Conservation (phyloP, 1,284 basidiomycete genomes). For the Inonotus obliquus region DNA sequence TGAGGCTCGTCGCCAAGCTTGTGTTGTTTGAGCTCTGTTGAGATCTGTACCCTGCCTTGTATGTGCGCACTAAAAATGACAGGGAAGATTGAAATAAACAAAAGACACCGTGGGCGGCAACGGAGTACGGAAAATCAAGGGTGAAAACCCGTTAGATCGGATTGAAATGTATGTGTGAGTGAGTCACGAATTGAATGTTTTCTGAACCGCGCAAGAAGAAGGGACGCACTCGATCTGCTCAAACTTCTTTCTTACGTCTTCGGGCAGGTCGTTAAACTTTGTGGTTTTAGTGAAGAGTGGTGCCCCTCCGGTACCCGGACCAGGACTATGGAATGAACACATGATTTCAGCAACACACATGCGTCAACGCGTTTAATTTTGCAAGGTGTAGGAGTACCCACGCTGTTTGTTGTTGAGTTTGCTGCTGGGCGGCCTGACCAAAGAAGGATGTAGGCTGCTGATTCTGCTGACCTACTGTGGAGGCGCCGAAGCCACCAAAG, state of each 20-base stretch:
- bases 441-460: constrained; percentile 10
- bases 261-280: constrained; percentile 81
- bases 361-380: constrained; percentile 2
- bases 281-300: constrained; percentile 66
- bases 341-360: neutral
- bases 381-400: constrained; percentile 8
- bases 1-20: constrained; percentile 71
- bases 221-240: constrained; percentile 64
- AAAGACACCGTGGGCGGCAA: neutral
- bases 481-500: constrained; percentile 17
- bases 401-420: constrained; percentile 15
- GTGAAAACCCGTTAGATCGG: neutral
- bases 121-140: neutral
- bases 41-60: constrained; percentile 71
- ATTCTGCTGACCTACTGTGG: constrained; percentile 1
- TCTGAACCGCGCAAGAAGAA: constrained; percentile 3
- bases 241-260: constrained; percentile 56
- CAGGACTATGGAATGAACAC: neutral
- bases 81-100: neutral
- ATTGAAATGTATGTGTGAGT: constrained; percentile 7
- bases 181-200: constrained; percentile 3
- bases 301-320: constrained; percentile 23
- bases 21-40: constrained; percentile 69
- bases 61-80: constrained; percentile 52
- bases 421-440: constrained; percentile 9